Conservation (phyloP, 1,284 basidiomycete species). For the Papiliotrema fonsecae region DNA sequence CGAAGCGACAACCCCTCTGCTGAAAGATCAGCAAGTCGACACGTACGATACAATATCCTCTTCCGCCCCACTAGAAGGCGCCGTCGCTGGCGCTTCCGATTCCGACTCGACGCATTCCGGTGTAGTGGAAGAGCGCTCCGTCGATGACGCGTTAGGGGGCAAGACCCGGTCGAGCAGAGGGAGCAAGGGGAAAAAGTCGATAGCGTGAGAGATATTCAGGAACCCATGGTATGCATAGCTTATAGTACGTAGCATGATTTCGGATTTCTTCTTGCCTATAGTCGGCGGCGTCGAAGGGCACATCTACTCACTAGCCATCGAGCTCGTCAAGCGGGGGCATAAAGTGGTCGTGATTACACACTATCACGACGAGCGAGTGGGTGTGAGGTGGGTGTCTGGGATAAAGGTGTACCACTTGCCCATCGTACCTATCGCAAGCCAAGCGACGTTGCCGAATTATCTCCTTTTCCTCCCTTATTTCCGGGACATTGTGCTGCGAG, state of each 20-base stretch:
- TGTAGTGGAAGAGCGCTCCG: conserved; percentile 5
- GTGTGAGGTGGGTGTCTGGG: conserved; percentile 80
- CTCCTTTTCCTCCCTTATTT: conserved; percentile 87
- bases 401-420: conserved; percentile 96
- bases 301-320: conserved; percentile 86
- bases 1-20: conserved; percentile 15
- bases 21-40: conserved; percentile 7
- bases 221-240: conserved; percentile 7
- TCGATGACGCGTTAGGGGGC: conserved; percentile 11
- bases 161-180: conserved; percentile 5
- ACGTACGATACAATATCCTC: not conserved
- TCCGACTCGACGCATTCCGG: not conserved
- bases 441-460: conserved; percentile 91
- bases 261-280: conserved; percentile 93
- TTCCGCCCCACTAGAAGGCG: not conserved
- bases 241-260: conserved; percentile 62
- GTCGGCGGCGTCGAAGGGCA: conserved; percentile 97
- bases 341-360: conserved; percentile 95
- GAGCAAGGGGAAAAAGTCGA: conserved; percentile 9
- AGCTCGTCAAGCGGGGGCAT: conserved; percentile 76
- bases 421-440: conserved; percentile 76
- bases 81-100: conserved; percentile 3
- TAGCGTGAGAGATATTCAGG: conserved; percentile 22
- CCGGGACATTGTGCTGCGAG: conserved; percentile 80
- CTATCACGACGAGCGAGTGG: conserved; percentile 79